These are phyloP conservation scores for Gastrolobium villosum DNA, from an alignment of 306 rosid genomes.

Conservation along the genomic window DNA sequence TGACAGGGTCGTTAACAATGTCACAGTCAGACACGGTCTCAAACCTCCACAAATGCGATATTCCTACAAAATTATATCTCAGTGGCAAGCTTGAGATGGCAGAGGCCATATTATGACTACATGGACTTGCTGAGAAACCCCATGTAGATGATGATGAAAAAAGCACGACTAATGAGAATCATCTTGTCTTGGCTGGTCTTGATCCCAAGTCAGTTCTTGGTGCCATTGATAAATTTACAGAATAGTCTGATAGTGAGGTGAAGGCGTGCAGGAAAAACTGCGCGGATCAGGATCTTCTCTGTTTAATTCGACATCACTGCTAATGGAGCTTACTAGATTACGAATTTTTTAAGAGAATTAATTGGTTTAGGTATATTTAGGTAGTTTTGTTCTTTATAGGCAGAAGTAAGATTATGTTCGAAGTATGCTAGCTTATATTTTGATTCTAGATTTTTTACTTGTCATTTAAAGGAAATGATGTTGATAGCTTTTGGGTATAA, in stretches of 20 bases:
- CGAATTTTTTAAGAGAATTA: slow-evolving; percentile 38
- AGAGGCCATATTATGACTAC: slow-evolving; percentile 69
- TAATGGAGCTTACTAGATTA: slow-evolving; percentile 44
- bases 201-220: not conserved
- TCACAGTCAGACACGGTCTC: slow-evolving; percentile 72
- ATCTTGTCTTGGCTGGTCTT: slow-evolving; percentile 3
- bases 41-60: slow-evolving; percentile 78
- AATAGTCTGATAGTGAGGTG: not conserved
- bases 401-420: slow-evolving; percentile 41
- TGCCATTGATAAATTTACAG: slow-evolving; percentile 46
- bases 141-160: slow-evolving; percentile 34
- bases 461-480: not conserved
- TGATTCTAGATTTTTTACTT: slow-evolving; percentile 32
- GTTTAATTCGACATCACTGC: slow-evolving; percentile 15
- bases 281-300: not conserved
- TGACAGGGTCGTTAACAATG: slow-evolving; percentile 71
- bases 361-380: slow-evolving; percentile 44
- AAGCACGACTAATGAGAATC: slow-evolving; percentile 38
- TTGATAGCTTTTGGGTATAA: not conserved
- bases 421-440: slow-evolving; percentile 31
- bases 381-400: slow-evolving; percentile 57
- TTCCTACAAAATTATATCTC: slow-evolving; percentile 80
- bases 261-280: slow-evolving; percentile 18
- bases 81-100: slow-evolving; percentile 70
- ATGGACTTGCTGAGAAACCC: slow-evolving; percentile 28